phyloP scores from a whole-genome alignment of 257 asterid species.

The Solanum chmielewskii region DNA sequence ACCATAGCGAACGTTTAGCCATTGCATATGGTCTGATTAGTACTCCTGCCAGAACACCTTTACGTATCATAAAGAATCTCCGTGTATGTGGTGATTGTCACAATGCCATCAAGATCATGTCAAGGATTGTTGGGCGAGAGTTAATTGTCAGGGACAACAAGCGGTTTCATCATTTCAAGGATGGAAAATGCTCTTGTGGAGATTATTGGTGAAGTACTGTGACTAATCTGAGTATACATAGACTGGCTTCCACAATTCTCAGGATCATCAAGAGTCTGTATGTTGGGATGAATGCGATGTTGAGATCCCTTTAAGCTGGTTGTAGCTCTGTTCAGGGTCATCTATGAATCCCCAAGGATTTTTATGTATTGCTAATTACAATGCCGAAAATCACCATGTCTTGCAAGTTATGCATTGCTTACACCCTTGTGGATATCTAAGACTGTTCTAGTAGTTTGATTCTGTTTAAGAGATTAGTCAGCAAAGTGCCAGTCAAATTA shows the following conservation, averaged over 20 bases:
- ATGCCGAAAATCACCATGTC: background rate
- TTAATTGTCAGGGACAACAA: conserved; percentile 84
- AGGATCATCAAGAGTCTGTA: background rate
- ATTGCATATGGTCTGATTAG: conserved; percentile 90
- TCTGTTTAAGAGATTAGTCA: background rate
- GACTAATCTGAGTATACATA: background rate
- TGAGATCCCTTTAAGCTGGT: background rate
- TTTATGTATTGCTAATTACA: background rate
- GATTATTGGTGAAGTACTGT: conserved; percentile 75
- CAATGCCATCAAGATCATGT: conserved; percentile 92
- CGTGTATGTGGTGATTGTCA: conserved; percentile 94
- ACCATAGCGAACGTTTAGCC: conserved; percentile 94
- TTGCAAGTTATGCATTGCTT: background rate
- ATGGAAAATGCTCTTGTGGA: conserved; percentile 86
- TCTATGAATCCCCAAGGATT: background rate
- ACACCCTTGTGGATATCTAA: background rate
- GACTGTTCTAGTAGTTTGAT: background rate
- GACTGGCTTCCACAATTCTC: background rate
- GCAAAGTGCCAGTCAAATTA: background rate
- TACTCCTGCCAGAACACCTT: conserved; percentile 83
- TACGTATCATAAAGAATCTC: conserved; percentile 76
- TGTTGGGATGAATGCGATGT: background rate
- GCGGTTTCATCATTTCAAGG: conserved; percentile 89
- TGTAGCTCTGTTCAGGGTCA: background rate
- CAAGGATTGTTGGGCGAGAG: conserved; percentile 94